Conservation (phyloP, 208 protist genomes). For the Trypanosoma vivax region DNA sequence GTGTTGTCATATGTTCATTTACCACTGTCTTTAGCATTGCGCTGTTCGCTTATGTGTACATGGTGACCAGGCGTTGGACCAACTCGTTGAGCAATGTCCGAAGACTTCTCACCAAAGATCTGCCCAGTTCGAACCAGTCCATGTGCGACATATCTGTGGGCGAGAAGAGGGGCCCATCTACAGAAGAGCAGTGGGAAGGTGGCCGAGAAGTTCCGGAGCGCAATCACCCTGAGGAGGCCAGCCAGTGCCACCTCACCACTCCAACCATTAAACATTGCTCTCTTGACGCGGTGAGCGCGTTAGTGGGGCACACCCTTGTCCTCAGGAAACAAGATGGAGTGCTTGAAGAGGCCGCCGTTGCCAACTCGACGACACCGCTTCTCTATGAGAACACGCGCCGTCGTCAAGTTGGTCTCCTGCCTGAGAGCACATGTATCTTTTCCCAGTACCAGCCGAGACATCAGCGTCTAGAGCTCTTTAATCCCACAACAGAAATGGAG, state of each 20-base stretch:
- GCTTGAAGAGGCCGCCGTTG: no score
- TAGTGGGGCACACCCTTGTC: no score
- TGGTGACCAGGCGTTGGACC: conserved; percentile 43
- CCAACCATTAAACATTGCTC: no score
- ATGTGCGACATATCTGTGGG: not conserved
- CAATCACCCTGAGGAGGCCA: no score
- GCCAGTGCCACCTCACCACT: no score
- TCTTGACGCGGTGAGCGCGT: no score
- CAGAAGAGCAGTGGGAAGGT: no score
- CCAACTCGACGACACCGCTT: no score
- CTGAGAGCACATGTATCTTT: conserved; percentile 24
- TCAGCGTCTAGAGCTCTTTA: conserved; percentile 50
- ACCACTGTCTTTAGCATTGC: conserved; percentile 32
- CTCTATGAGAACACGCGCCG: conserved; percentile 5
- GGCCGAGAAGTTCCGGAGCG: no score
- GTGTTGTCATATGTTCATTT: conserved; percentile 44
- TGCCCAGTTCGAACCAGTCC: not conserved
- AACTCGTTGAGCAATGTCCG: conserved; percentile 38
- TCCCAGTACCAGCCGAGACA: conserved; percentile 70
- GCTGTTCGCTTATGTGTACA: conserved; percentile 38
- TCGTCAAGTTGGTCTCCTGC: conserved; percentile 43
- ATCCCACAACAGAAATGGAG: conserved; percentile 44
- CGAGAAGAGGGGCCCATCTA: not conserved
- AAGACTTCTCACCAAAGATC: conserved; percentile 13
- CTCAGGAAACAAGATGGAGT: no score